Conservation (phyloP, 2,329 filamentous ascomycete species). For the Colletotrichum tropicale region DNA sequence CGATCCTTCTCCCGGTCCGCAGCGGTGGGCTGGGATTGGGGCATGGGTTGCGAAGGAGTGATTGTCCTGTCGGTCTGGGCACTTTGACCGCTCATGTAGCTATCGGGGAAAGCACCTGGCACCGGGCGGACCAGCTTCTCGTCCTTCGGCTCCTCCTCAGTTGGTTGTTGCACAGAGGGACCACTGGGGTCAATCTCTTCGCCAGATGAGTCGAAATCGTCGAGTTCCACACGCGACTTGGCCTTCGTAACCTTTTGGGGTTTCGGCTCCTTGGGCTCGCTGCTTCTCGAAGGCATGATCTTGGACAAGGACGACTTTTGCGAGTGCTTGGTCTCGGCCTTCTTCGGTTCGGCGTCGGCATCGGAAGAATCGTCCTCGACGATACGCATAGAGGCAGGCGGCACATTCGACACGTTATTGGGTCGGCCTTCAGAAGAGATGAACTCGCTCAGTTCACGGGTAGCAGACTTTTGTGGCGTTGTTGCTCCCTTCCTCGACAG, state of each 20-base stretch:
- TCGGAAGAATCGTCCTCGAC: slow-evolving; percentile 55
- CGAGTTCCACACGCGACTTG: slow-evolving; percentile 68
- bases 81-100: slow-evolving; percentile 36
- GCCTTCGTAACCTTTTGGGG: slow-evolving; percentile 59
- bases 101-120: slow-evolving; percentile 47
- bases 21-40: not conserved
- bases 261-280: slow-evolving; percentile 39
- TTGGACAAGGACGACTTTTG: slow-evolving; percentile 47
- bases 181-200: slow-evolving; percentile 38
- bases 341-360: slow-evolving; percentile 15
- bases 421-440: slow-evolving; percentile 46
- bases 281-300: slow-evolving; percentile 44
- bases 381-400: slow-evolving; percentile 59
- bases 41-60: slow-evolving; percentile 23
- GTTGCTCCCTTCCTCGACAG: slow-evolving; percentile 44
- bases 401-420: slow-evolving; percentile 61
- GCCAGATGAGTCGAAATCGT: slow-evolving; percentile 70
- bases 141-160: slow-evolving; percentile 21
- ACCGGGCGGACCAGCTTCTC: slow-evolving; percentile 33
- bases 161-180: slow-evolving; percentile 31
- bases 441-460: slow-evolving; percentile 46
- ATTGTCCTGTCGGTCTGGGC: slow-evolving; percentile 36
- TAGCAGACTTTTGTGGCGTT: slow-evolving; percentile 33
- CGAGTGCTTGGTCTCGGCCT: slow-evolving; percentile 35
- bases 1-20: slow-evolving; percentile 38